These are phyloP conservation scores for Vigna hirtella DNA, from an alignment of 306 rosid species.

Conservation along the genomic window DNA sequence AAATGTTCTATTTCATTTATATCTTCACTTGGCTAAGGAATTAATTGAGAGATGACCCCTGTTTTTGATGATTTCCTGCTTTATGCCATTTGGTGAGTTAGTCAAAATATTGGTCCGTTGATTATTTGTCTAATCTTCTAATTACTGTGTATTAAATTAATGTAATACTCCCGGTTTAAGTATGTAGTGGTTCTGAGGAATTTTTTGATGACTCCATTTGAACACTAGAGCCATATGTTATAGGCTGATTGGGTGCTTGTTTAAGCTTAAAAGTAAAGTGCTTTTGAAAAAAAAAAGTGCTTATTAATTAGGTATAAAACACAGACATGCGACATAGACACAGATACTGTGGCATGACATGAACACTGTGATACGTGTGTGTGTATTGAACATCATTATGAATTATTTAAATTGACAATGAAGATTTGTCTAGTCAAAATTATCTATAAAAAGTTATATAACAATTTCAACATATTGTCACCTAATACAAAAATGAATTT, in stretches of 20 bases:
- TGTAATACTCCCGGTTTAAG: conserved; percentile 3
- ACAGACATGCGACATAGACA: too few relatives aligned
- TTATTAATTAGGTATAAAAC: too few relatives aligned
- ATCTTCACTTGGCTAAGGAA: conserved; percentile 20
- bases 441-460: too few relatives aligned
- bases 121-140: conserved; percentile 23
- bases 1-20: conserved; percentile 18
- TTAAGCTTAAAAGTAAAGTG: too few relatives aligned
- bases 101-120: background rate
- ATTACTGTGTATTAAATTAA: conserved; percentile 29
- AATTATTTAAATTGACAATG: too few relatives aligned
- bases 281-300: too few relatives aligned
- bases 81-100: conserved; percentile 17
- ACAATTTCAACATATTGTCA: too few relatives aligned
- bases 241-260: background rate
- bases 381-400: too few relatives aligned
- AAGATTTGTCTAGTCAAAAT: too few relatives aligned
- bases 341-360: too few relatives aligned
- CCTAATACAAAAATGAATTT: too few relatives aligned
- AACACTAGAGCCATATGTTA: conserved; percentile 2
- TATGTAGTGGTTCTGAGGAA: conserved; percentile 10
- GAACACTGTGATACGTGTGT: too few relatives aligned
- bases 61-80: conserved; percentile 37
- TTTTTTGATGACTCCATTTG: conserved; percentile 7
- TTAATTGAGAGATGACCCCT: conserved; percentile 7